These are phyloP conservation scores for Entomophthora muscae DNA, from an alignment of 371 early-diverging fungal genomes.

Conservation along the genomic window DNA sequence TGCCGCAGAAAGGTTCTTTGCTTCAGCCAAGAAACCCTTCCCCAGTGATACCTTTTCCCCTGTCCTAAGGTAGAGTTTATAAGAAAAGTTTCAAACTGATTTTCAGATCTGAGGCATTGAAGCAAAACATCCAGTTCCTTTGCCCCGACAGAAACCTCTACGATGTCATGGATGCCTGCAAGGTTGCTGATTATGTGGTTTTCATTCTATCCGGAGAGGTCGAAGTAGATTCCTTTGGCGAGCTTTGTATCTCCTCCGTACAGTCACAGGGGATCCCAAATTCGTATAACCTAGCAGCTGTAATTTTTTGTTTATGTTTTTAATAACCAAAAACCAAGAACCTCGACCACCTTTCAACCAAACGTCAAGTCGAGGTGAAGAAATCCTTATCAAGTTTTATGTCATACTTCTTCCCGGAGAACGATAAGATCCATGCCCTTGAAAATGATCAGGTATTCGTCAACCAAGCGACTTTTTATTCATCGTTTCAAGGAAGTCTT, in stretches of 20 bases:
- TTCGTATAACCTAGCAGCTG: slow-evolving; percentile 47
- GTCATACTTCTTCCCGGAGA: slow-evolving; percentile 71
- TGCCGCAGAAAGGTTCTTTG: slow-evolving; percentile 33
- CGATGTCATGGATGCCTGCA: slow-evolving; percentile 72
- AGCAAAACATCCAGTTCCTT: slow-evolving; percentile 67
- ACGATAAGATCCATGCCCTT: slow-evolving; percentile 41
- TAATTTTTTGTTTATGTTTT: slow-evolving; percentile 11
- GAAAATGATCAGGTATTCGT: slow-evolving; percentile 26
- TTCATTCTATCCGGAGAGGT: slow-evolving; percentile 70
- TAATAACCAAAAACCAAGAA: slow-evolving; percentile 19
- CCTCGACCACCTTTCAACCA: slow-evolving; percentile 34
- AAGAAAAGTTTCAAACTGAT: background rate
- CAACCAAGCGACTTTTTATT: no score
- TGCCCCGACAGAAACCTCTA: slow-evolving; percentile 40
- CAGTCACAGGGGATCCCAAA: slow-evolving; percentile 74
- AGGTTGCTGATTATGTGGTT: slow-evolving; percentile 77
- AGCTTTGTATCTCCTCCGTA: slow-evolving; percentile 53
- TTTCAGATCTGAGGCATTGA: slow-evolving; percentile 41
- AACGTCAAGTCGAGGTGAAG: slow-evolving; percentile 50
- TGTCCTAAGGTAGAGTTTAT: background rate
- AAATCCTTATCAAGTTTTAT: slow-evolving; percentile 70
- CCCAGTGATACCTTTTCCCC: background rate
- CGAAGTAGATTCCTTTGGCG: slow-evolving; percentile 87
- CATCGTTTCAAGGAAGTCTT: no score
- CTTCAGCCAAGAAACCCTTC: slow-evolving; percentile 25